Conservation (phyloP, 2,329 filamentous ascomycete genomes). For the Clarireedia sp. region DNA sequence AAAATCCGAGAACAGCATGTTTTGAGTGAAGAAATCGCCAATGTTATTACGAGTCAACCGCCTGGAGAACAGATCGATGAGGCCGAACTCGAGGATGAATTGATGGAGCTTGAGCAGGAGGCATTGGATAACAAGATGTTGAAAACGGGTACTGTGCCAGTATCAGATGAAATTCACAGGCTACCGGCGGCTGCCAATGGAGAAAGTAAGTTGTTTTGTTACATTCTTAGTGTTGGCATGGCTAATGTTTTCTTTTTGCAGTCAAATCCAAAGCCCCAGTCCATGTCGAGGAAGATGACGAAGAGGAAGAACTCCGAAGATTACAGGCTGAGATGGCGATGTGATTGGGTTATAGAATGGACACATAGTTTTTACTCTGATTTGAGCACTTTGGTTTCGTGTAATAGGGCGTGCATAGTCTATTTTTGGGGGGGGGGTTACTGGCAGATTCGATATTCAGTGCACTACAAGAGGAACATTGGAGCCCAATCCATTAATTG, state of each 20-base stretch:
- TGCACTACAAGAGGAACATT: slow-evolving; percentile 14
- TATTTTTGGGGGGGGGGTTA: slow-evolving; percentile 20
- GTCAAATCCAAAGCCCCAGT: slow-evolving; percentile 44
- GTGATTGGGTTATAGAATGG: slow-evolving; percentile 35
- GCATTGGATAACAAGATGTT: slow-evolving; percentile 90
- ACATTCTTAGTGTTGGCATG: background rate
- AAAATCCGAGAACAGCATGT: slow-evolving; percentile 84
- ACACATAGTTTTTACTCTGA: slow-evolving; percentile 15
- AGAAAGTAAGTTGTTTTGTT: slow-evolving; percentile 55
- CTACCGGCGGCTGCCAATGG: slow-evolving; percentile 68
- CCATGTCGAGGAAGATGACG: slow-evolving; percentile 72
- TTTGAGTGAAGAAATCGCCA: slow-evolving; percentile 86
- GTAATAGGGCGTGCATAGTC: slow-evolving; percentile 19
- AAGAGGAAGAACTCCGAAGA: slow-evolving; percentile 89
- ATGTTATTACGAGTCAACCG: slow-evolving; percentile 68
- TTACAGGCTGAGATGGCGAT: slow-evolving; percentile 97
- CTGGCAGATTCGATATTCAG: slow-evolving; percentile 17
- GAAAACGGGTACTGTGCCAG: slow-evolving; percentile 76
- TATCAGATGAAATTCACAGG: slow-evolving; percentile 67
- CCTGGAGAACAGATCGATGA: slow-evolving; percentile 71
- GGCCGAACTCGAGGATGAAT: slow-evolving; percentile 73
- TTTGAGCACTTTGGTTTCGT: slow-evolving; percentile 15
- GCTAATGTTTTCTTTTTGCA: slow-evolving; percentile 23
- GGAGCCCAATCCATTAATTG: slow-evolving; percentile 9
- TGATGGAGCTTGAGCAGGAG: slow-evolving; percentile 85